Evolutionary conservation across 306 rosid genomes (phyloP).

Genomic region (Cyclanthera cordifolia): DNA sequence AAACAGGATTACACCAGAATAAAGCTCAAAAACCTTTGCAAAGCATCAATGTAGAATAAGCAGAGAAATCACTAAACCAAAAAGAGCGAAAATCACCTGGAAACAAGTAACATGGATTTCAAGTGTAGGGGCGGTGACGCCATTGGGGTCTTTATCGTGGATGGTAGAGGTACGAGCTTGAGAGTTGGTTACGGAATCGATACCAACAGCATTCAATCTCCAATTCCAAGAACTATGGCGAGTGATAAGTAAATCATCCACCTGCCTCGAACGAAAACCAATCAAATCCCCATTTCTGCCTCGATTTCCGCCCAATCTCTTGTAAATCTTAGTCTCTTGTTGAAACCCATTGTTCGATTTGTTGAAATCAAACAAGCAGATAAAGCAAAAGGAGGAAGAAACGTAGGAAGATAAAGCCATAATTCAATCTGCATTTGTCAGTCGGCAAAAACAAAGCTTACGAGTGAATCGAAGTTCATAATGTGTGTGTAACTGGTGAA

Average conservation of each 20-base stretch:
- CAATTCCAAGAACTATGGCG: too few relatives aligned
- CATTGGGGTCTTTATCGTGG: constrained; percentile 21
- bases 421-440: constrained; percentile 8
- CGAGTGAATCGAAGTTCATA: neutral
- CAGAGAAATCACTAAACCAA: neutral
- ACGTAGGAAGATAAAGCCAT: constrained; percentile 56
- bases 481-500: neutral
- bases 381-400: constrained; percentile 25
- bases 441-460: neutral
- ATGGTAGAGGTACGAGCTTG: constrained; percentile 27
- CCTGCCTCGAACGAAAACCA: constrained; percentile 24
- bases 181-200: neutral
- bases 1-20: neutral
- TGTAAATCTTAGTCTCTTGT: constrained; percentile 19
- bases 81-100: constrained; percentile 66
- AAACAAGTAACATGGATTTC: constrained; percentile 81
- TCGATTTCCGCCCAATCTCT: constrained; percentile 21
- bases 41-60: neutral
- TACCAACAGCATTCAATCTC: constrained; percentile 40
- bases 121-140: constrained; percentile 22
- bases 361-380: constrained; percentile 21
- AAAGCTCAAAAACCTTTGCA: neutral
- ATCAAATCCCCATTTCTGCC: constrained; percentile 27
- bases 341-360: neutral
- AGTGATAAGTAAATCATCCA: constrained; percentile 19